Conservation (phyloP, 2,329 filamentous ascomycete genomes). For the Colletotrichum chlorophyti region DNA sequence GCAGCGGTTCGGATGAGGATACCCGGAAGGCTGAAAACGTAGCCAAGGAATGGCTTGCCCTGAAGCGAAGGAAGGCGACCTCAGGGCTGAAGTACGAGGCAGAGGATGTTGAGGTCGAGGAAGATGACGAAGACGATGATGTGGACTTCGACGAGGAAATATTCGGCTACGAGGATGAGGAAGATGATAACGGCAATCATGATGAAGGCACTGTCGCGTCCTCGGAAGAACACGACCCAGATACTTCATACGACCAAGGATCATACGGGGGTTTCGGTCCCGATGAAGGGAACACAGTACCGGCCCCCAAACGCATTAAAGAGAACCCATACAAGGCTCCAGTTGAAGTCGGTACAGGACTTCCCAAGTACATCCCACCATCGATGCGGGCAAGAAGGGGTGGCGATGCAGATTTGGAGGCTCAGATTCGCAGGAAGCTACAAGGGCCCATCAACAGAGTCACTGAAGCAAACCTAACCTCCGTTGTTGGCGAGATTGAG, state of each 20-base stretch:
- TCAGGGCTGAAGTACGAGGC: conserved; percentile 34
- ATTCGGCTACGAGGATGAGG: conserved; percentile 34
- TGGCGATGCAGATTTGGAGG: conserved; percentile 70
- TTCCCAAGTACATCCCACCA: conserved; percentile 86
- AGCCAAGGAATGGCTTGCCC: conserved; percentile 66
- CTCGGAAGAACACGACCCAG: conserved; percentile 43
- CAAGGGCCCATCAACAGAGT: conserved; percentile 93
- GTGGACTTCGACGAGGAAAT: conserved; percentile 37
- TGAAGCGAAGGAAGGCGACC: conserved; percentile 59
- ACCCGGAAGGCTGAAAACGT: conserved; percentile 63
- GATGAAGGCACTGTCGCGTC: conserved; percentile 28
- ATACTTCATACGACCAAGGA: conserved; percentile 37
- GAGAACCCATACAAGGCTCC: conserved; percentile 94
- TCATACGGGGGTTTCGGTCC: conserved; percentile 49
- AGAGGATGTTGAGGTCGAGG: conserved; percentile 32
- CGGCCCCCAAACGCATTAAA: conserved; percentile 55
- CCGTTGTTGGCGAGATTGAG: conserved; percentile 83
- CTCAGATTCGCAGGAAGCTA: conserved; percentile 76
- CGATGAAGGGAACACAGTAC: conserved; percentile 38
- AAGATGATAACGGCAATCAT: conserved; percentile 35
- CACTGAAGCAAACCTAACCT: conserved; percentile 87
- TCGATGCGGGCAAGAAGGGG: conserved; percentile 73
- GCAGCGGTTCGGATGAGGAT: conserved; percentile 42
- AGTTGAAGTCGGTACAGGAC: conserved; percentile 44
- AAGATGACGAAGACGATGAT: conserved; percentile 33